Conservation (phyloP, 768 basidiomycete genomes). For the Amyloporia xantha region DNA sequence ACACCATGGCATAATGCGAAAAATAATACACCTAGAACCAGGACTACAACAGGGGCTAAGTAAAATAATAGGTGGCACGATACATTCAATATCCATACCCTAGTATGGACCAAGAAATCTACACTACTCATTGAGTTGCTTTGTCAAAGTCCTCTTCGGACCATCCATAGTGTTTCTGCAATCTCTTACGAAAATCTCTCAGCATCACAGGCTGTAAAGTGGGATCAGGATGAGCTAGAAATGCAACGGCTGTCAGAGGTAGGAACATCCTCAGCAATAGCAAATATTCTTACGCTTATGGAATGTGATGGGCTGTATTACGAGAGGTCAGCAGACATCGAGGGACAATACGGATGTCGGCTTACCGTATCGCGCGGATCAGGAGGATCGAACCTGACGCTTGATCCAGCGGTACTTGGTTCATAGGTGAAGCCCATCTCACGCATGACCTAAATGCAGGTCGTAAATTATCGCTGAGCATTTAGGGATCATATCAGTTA, state of each 20-base stretch:
- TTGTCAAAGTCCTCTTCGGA: constrained; percentile 34
- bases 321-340: neutral
- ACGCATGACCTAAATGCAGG: constrained; percentile 52
- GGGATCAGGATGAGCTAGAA: constrained; percentile 66
- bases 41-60: neutral
- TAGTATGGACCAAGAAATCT: neutral
- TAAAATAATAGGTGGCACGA: neutral
- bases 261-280: too few species aligned
- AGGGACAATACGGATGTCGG: constrained; percentile 2
- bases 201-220: constrained; percentile 48
- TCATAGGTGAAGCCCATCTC: constrained; percentile 74
- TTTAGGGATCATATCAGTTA: constrained; percentile 19
- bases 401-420: constrained; percentile 73
- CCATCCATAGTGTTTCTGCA: constrained; percentile 69
- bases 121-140: constrained; percentile 3
- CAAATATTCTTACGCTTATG: constrained; percentile 53
- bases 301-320: constrained; percentile 56
- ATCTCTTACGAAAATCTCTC: constrained; percentile 46
- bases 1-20: too few species aligned
- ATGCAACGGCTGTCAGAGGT: neutral
- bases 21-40: too few species aligned
- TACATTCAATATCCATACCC: neutral
- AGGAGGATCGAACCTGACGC: constrained; percentile 78
- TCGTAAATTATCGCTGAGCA: neutral
- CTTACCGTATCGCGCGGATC: constrained; percentile 40